Conservation (phyloP, 1,284 basidiomycete species). For the Cryptococcus hybrid region DNA sequence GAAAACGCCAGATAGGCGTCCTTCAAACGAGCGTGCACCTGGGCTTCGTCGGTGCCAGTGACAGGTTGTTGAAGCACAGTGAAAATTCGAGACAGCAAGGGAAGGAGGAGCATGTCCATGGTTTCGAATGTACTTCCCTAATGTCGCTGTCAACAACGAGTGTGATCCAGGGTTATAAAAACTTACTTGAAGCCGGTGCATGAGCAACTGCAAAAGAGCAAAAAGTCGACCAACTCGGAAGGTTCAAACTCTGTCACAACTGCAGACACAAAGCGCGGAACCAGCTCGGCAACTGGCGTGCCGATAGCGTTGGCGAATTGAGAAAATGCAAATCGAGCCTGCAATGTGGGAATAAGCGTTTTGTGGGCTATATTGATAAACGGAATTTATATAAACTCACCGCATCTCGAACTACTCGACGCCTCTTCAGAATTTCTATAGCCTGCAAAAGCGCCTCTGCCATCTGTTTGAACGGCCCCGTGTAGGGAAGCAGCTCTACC, state of each 20-base stretch:
- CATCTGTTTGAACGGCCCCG: conserved; percentile 80
- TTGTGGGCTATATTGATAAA: not conserved
- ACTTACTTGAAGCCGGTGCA: conserved; percentile 86
- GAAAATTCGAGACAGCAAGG: conserved; percentile 80
- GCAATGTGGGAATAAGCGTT: conserved; percentile 50
- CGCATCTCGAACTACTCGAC: conserved; percentile 88
- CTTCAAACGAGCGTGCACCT: conserved; percentile 81
- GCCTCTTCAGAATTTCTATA: conserved; percentile 81
- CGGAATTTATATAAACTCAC: conserved; percentile 37
- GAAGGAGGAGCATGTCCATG: conserved; percentile 84
- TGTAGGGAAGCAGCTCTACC: conserved; percentile 68
- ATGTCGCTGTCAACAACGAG: conserved; percentile 9
- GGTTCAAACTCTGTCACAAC: conserved; percentile 89
- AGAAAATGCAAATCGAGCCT: conserved; percentile 86
- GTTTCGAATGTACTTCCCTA: conserved; percentile 57
- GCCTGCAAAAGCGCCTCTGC: conserved; percentile 88
- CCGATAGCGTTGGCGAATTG: conserved; percentile 89
- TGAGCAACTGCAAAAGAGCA: conserved; percentile 90
- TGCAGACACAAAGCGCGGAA: conserved; percentile 68
- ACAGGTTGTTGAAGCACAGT: conserved; percentile 76
- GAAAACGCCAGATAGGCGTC: conserved; percentile 85
- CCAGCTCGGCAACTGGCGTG: conserved; percentile 57
- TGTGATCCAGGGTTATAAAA: not conserved
- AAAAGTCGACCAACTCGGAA: conserved; percentile 89
- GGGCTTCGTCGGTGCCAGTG: conserved; percentile 85